Evolutionary conservation across 352 stramenopile species (phyloP).

Genomic region (Pythium phragmiticola): DNA sequence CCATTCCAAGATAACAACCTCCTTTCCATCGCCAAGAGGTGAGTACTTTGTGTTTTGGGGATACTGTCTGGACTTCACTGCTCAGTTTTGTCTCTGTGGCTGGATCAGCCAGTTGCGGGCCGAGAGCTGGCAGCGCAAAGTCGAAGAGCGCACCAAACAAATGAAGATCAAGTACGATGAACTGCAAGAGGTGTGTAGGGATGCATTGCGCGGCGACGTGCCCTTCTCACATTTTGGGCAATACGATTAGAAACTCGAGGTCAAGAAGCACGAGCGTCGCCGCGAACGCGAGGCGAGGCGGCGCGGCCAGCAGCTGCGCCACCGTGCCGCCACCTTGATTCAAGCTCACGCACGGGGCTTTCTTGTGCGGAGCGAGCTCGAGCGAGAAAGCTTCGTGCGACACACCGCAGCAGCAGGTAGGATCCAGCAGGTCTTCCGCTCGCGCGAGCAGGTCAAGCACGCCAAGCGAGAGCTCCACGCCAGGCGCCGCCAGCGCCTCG

Average conservation of each 20-base stretch:
- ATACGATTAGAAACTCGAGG: constrained; percentile 29
- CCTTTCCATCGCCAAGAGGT: constrained; percentile 58
- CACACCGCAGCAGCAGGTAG: constrained; percentile 38
- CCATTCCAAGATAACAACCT: constrained; percentile 52
- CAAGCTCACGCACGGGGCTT: constrained; percentile 38
- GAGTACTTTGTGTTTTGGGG: background rate
- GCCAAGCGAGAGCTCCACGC: constrained; percentile 41
- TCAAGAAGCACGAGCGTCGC: constrained; percentile 40
- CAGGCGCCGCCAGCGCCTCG: constrained; percentile 34
- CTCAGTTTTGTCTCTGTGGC: background rate
- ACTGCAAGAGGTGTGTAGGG: constrained; percentile 39
- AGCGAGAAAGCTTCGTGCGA: constrained; percentile 19
- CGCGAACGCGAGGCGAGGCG: constrained; percentile 43
- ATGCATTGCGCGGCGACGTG: background rate
- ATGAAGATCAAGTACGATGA: constrained; percentile 68
- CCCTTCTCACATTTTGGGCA: background rate
- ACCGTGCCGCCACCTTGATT: constrained; percentile 30
- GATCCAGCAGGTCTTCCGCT: constrained; percentile 52
- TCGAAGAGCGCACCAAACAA: constrained; percentile 45
- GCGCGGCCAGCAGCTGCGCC: constrained; percentile 30
- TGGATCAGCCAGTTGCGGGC: constrained; percentile 34
- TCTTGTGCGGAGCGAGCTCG: constrained; percentile 26
- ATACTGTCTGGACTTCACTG: no score
- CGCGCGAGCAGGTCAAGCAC: constrained; percentile 34
- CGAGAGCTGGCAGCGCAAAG: constrained; percentile 54